Base-by-base conservation (phyloP, 192 early-diverging fungal genomes). In the Backusella tarrabulga region DNA sequence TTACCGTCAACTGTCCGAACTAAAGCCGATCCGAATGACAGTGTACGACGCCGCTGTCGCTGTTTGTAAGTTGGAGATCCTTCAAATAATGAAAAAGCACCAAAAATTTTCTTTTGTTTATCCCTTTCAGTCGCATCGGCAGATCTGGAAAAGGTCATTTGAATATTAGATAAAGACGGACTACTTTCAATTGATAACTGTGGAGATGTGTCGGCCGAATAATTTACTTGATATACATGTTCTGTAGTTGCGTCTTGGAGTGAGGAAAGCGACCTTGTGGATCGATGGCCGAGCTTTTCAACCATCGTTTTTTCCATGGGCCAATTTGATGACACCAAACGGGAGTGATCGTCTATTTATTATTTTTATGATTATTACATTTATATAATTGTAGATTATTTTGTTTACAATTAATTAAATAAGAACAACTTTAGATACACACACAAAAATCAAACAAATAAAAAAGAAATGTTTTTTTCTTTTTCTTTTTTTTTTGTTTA, bases 21-120 rank as follows among this genome's bases (percentile, higher is more conserved):
- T n/a, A 67, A 40, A 26, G 66, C 46, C 2, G 79, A 72, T 9
- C 69, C 26, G 11, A 75, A 76, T 6, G 79, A 68, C 0, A 87
- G 88, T 41, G 82, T 82, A 42, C 87, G 87, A 32, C 88, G 83
- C 52, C 91, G 83, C 29, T 90, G 83, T 29, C 92, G 85, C 77
- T 93, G 91, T 78, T 93, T 93, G 83, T 92, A 93, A 2, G 88
- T 91, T 60, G 90, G 90, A 1, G 90, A 89, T 8, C 89, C 89
- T 42, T 92, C 92, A 76, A 92, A 91, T 14, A 93, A 82, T 11
- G 88, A 82, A 50, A 91, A 87, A 21, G 88, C 80, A 34, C 88
- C 88, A 79, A 88, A 85, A 50, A 89, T 68, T 4, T 74, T 52
- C 40, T 78, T 77, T 46, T 74, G 74, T 23, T 70, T 73, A 35